Base-by-base conservation (phyloP, 2,329 filamentous ascomycete genomes). In the Fusarium chuoi region DNA sequence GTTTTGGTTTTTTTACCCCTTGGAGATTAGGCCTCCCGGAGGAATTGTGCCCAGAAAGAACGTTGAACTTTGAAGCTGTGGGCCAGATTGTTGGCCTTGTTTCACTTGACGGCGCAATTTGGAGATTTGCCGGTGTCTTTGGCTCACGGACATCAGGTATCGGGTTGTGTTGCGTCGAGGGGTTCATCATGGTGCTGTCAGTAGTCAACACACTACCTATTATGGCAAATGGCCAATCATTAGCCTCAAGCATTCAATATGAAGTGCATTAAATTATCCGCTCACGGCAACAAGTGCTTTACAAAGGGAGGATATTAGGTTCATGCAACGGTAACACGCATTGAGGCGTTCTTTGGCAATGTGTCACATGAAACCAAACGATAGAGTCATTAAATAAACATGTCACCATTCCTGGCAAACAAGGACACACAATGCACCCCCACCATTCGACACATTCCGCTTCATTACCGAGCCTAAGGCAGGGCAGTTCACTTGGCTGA, bases 181-280 rank as follows among this genome's bases (percentile, higher is more conserved):
- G 57, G 48, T 71, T 56, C 35, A 52, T 63, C 64, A 68, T 63
- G 49, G 68, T 46, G 30, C 36, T 20, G 33, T 58, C 42, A n/a
- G n/a, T 59, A 41, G 67, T 71, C 67, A 71, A 71, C 68, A 71
- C 48, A 71, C 56, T 71, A 30, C 68, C 68, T 71, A 41, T 62
- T 71, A 33, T 41, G 68, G 68, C 36, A 66, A 60, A 52, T 60
- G 54, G 46, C 33, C 36, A 52, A 59, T 46, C 20, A 46, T 65
- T 36, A 42, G 68, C 52, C 55, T 48, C 22, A 38, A 28, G 42
- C 18, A 15, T 26, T 52, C n/a, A 35, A 18, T 35, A 20, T 38
- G n/a, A 36, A 49, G 7, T n/a, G 56, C 56, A 58, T 58, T 28
- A 45, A 52, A 33, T 35, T 35, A 12, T 30, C 38, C 30, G 18